A percentile compares a stretch with the other conserved stretches of the same genome.
Conservation (phyloP, 805 yeast species). For the Ascoidea tarda region DNA sequence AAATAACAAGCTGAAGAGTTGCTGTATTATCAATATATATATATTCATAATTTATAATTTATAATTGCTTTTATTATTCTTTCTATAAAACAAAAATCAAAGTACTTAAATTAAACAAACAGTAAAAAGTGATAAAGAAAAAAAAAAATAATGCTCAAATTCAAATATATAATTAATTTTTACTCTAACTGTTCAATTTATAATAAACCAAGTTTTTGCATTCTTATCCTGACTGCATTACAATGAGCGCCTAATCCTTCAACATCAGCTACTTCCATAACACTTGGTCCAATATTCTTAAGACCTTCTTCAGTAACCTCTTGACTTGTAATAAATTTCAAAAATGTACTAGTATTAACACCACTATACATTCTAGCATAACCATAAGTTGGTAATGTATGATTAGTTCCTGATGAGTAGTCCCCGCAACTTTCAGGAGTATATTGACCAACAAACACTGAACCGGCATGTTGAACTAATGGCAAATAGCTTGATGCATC, state of each 20-base stretch:
- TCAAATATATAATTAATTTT: not conserved
- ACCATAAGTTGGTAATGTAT: slow-evolving; percentile 96
- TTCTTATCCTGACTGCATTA: slow-evolving; percentile 89
- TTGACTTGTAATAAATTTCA: slow-evolving; percentile 89
- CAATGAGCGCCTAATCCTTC: slow-evolving; percentile 98
- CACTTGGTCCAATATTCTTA: slow-evolving; percentile 85
- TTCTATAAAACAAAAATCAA: no score
- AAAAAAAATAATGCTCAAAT: no score
- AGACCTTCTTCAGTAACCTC: slow-evolving; percentile 79
- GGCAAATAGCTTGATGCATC: slow-evolving; percentile 62
- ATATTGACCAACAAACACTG: slow-evolving; percentile 90
- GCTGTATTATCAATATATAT: no score
- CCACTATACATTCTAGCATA: slow-evolving; percentile 97
- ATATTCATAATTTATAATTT: no score
- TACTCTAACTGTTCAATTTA: slow-evolving; percentile 7
- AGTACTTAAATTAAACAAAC: no score
- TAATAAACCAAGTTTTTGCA: slow-evolving; percentile 62
- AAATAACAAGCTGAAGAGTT: no score
- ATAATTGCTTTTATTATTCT: no score
- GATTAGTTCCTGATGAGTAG: slow-evolving; percentile 96
- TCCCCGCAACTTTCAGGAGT: slow-evolving; percentile 99
- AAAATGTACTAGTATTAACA: slow-evolving; percentile 91
- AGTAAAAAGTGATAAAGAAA: no score
- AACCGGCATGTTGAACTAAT: slow-evolving; percentile 83
- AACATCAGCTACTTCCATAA: slow-evolving; percentile 87